Evolutionary conservation across 164 flowering plant species (phyloP).

Genomic region (Kingdonia uniflora): DNA sequence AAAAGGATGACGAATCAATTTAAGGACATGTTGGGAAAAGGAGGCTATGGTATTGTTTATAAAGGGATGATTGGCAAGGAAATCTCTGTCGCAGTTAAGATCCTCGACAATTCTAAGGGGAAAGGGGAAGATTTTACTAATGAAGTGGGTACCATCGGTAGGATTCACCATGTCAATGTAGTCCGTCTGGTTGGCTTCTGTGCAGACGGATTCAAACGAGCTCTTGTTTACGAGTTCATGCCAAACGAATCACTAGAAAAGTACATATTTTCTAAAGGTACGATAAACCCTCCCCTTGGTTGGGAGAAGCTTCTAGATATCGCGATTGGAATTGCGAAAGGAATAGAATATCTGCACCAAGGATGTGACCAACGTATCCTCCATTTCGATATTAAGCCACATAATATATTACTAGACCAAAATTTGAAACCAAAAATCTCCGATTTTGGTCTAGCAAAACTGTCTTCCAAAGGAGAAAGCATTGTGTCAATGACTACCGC

Average conservation of each 20-base stretch:
- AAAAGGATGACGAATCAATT: constrained; percentile 5
- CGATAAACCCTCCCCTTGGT: neutral
- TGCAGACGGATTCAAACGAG: neutral
- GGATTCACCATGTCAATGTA: constrained; percentile 4
- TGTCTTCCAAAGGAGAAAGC: constrained; percentile 1
- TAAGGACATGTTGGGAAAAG: constrained; percentile 6
- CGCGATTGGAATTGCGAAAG: constrained; percentile 8
- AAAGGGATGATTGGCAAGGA: constrained; percentile 1
- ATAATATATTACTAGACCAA: constrained; percentile 7
- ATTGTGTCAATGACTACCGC: constrained; percentile 4
- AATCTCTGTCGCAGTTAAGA: constrained; percentile 2
- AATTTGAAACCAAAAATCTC: constrained; percentile 7
- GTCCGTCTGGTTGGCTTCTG: constrained; percentile 5
- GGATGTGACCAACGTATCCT: constrained; percentile 5
- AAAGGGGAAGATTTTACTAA: constrained; percentile 9
- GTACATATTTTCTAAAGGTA: neutral
- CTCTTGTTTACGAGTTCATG: constrained; percentile 11
- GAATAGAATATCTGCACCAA: constrained; percentile 8
- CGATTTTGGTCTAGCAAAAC: constrained; percentile 7
- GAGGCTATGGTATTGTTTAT: constrained; percentile 6
- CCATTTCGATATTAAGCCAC: constrained; percentile 12
- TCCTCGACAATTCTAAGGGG: constrained; percentile 1
- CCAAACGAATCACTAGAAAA: constrained; percentile 8
- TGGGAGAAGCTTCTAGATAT: constrained; percentile 8
- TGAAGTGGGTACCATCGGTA: constrained; percentile 5